Conservation (phyloP, 2,329 filamentous ascomycete genomes). For the Setomelanomma holmii region DNA sequence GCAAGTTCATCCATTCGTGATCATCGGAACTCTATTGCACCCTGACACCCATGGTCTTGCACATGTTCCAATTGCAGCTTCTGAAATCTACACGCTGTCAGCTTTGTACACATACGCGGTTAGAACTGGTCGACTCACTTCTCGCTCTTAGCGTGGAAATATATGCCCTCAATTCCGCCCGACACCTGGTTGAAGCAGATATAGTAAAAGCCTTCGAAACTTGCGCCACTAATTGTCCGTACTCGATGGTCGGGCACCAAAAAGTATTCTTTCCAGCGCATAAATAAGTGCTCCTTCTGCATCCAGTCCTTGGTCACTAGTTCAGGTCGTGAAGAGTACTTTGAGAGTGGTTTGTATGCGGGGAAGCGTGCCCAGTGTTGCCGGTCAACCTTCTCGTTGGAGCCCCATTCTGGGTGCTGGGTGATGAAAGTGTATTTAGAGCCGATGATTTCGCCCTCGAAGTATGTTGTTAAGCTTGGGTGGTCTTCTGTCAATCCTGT, state of each 20-base stretch:
- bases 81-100: conserved; percentile 72
- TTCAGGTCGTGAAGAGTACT: conserved; percentile 65
- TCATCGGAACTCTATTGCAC: conserved; percentile 88
- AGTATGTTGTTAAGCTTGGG: conserved; percentile 96
- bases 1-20: conserved; percentile 39
- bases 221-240: conserved; percentile 88
- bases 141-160: conserved; percentile 97
- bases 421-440: conserved; percentile 94
- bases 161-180: conserved; percentile 89
- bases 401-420: conserved; percentile 88
- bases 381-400: conserved; percentile 87
- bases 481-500: conserved; percentile 92
- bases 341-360: conserved; percentile 79
- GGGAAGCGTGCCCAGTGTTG: conserved; percentile 92
- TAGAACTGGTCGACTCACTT: conserved; percentile 69
- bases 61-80: conserved; percentile 91
- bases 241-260: conserved; percentile 94
- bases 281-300: conserved; percentile 89
- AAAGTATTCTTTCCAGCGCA: conserved; percentile 99
- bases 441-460: conserved; percentile 97
- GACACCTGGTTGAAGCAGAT: conserved; percentile 96
- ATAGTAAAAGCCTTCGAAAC: conserved; percentile 96
- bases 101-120: conserved; percentile 1
- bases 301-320: conserved; percentile 72
- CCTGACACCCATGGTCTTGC: conserved; percentile 80